Percentiles rank a stretch among this genome's conserved stretches.
phyloP scores from a whole-genome alignment of 768 basidiomycete species.

The Chiua virens region DNA sequence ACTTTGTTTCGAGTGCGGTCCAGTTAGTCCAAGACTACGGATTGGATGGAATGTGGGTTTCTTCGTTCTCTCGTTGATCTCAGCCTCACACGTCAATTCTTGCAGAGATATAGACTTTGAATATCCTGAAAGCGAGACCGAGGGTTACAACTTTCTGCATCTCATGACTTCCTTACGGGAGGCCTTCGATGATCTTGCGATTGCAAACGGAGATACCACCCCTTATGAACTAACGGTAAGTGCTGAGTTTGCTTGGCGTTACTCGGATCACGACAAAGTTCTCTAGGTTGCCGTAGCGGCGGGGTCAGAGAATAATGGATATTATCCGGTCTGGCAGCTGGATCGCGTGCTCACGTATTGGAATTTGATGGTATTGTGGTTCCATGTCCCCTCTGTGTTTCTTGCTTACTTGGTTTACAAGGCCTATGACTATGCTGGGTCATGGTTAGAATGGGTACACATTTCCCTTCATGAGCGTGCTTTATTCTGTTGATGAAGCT shows the following conservation, averaged over 20 bases:
- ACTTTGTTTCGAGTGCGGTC: constrained; percentile 62
- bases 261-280: background rate
- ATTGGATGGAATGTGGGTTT: constrained; percentile 72
- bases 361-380: constrained; percentile 69
- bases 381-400: background rate
- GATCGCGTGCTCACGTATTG: constrained; percentile 67
- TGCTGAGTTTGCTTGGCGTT: background rate
- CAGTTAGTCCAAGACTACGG: constrained; percentile 72
- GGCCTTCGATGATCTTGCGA: constrained; percentile 59
- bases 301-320: constrained; percentile 57
- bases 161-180: constrained; percentile 62
- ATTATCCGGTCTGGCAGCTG: constrained; percentile 62
- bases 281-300: constrained; percentile 58
- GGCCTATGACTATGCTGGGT: constrained; percentile 78
- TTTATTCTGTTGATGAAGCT: background rate
- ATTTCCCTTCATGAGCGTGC: constrained; percentile 26
- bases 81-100: background rate
- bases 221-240: constrained; percentile 58
- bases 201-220: constrained; percentile 56
- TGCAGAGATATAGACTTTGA: constrained; percentile 75
- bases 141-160: constrained; percentile 66
- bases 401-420: constrained; percentile 21
- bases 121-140: constrained; percentile 57
- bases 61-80: background rate
- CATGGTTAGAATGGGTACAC: constrained; percentile 63